Percentiles rank a stretch among this genome's conserved stretches.
Conservation (phyloP, 306 rosid species). For the Cicer yamashitae region DNA sequence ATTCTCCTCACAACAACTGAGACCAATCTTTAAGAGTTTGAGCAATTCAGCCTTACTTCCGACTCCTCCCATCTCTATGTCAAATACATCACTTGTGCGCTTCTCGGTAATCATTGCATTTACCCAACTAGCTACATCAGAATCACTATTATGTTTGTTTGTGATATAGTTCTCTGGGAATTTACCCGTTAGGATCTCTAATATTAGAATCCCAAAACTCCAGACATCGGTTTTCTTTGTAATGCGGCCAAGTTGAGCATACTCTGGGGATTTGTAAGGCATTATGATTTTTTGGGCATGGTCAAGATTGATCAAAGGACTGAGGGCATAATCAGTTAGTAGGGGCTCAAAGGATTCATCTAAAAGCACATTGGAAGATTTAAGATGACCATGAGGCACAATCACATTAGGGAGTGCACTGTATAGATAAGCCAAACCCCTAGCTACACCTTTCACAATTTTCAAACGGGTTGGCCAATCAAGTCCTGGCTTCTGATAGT, state of each 20-base stretch:
- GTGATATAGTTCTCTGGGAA: conserved; percentile 92
- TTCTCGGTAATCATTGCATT: conserved; percentile 76
- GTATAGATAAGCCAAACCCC: conserved; percentile 72
- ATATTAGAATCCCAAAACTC: conserved; percentile 82
- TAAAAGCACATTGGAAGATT: conserved; percentile 87
- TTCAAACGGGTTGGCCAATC: conserved; percentile 84
- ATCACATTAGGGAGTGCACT: conserved; percentile 64
- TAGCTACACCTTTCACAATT: conserved; percentile 77
- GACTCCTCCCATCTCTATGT: conserved; percentile 66
- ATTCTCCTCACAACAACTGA: conserved; percentile 93
- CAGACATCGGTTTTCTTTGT: conserved; percentile 88
- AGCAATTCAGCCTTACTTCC: conserved; percentile 69
- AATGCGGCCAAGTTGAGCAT: conserved; percentile 71
- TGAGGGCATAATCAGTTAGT: conserved; percentile 72
- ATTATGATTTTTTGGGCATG: conserved; percentile 72
- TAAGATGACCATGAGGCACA: conserved; percentile 88
- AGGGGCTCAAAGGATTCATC: conserved; percentile 69
- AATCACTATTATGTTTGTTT: conserved; percentile 45
- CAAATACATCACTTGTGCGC: conserved; percentile 69
- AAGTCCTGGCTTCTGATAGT: conserved; percentile 57
- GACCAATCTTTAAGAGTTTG: conserved; percentile 81
- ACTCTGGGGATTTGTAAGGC: conserved; percentile 94
- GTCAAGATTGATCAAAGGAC: conserved; percentile 69
- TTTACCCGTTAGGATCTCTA: conserved; percentile 79
- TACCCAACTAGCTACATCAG: conserved; percentile 85